Evolutionary conservation across 495 filamentous ascomycete species (phyloP).

Genomic region (Platismatia glauca): DNA sequence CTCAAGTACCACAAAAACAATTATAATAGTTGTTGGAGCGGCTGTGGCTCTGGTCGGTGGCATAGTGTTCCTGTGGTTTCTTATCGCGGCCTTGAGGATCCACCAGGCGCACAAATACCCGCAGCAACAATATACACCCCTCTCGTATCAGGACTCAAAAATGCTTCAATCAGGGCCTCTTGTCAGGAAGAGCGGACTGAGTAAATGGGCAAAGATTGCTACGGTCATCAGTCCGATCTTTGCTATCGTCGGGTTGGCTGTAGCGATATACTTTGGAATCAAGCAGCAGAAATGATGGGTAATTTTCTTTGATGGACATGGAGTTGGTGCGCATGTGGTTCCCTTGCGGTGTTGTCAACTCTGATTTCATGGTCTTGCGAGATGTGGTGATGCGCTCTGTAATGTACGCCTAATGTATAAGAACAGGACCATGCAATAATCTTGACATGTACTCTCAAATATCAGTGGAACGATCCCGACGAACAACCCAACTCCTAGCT

Average conservation of each 20-base stretch:
- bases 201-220: constrained; percentile 1
- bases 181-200: background rate
- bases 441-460: background rate
- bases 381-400: background rate
- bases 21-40: background rate
- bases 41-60: background rate
- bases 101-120: background rate
- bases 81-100: background rate
- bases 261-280: constrained; percentile 6
- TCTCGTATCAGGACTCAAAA: background rate
- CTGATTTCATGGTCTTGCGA: background rate
- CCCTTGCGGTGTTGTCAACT: background rate
- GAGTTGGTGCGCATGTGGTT: background rate
- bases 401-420: background rate
- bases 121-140: background rate
- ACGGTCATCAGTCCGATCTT: constrained; percentile 5
- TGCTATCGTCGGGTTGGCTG: background rate
- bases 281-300: background rate
- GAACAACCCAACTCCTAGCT: background rate
- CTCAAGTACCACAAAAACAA: background rate
- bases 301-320: background rate
- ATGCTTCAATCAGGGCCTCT: background rate
- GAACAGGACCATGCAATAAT: background rate
- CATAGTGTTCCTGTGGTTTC: background rate
- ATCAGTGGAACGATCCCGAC: background rate